Conservation (phyloP, 306 rosid genomes). For the Cicer pinnatifidum region DNA sequence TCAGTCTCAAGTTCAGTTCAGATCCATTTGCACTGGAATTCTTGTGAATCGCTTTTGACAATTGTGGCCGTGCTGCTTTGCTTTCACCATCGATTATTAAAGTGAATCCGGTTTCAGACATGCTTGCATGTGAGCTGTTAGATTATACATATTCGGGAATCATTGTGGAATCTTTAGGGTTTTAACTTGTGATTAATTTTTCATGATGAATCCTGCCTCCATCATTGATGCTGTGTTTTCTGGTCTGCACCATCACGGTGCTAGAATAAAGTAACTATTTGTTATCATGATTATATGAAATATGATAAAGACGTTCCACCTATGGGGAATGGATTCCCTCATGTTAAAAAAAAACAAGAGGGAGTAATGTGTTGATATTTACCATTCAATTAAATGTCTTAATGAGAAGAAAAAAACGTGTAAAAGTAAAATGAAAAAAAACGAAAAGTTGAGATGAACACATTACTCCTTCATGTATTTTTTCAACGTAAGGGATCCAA, state of each 20-base stretch:
- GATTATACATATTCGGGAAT: slow-evolving; percentile 5
- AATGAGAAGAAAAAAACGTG: too few relatives aligned
- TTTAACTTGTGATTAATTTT: not conserved
- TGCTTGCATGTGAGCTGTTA: slow-evolving; percentile 5
- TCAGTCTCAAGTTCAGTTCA: not conserved
- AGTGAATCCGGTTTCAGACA: not conserved
- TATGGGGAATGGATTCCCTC: not conserved
- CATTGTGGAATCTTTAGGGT: not conserved
- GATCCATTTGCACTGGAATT: slow-evolving; percentile 35
- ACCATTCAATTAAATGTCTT: too few relatives aligned
- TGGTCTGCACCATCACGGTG: slow-evolving; percentile 36
- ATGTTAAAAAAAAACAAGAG: too few relatives aligned
- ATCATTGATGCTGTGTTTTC: not conserved
- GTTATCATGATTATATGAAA: not conserved
- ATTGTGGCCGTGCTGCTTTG: slow-evolving; percentile 23
- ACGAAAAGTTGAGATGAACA: too few relatives aligned
- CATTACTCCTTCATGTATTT: too few relatives aligned
- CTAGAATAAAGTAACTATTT: slow-evolving; percentile 27
- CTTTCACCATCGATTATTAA: slow-evolving; percentile 3
- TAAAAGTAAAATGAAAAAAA: too few relatives aligned
- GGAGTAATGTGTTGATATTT: too few relatives aligned
- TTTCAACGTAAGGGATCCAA: too few relatives aligned
- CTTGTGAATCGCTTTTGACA: not conserved
- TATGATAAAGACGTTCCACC: slow-evolving; percentile 50
- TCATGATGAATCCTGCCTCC: not conserved